Evolutionary conservation across 2,329 filamentous ascomycete species (phyloP).

Genomic region (Cladosporium sphaerospermum): DNA sequence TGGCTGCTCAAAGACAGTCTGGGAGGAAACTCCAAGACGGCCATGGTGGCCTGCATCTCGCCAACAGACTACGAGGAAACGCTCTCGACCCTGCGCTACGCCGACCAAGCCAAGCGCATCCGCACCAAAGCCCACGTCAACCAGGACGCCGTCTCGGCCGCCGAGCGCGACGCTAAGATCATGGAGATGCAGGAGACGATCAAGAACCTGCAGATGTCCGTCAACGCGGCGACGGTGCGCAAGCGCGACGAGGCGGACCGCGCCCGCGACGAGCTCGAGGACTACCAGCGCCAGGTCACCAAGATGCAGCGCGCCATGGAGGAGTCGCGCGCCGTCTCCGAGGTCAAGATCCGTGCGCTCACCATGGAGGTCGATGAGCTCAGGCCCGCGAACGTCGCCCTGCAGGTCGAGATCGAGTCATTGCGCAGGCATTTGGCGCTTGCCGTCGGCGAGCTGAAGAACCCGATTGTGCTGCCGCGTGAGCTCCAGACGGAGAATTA

Average conservation of each 20-base stretch:
- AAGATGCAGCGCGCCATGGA: conserved; percentile 95
- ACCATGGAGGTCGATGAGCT: conserved; percentile 47
- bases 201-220: conserved; percentile 70
- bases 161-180: conserved; percentile 91
- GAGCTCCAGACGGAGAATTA: conserved; percentile 31
- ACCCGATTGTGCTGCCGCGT: conserved; percentile 66
- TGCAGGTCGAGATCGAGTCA: conserved; percentile 68
- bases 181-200: conserved; percentile 94
- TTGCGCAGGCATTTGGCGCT: conserved; percentile 81
- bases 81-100: conserved; percentile 89
- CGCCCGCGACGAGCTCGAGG: conserved; percentile 79
- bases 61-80: conserved; percentile 97
- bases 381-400: conserved; percentile 52
- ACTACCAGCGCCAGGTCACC: conserved; percentile 86
- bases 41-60: conserved; percentile 97
- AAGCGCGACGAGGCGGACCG: conserved; percentile 68
- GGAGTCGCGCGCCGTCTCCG: conserved; percentile 80
- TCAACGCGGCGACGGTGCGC: conserved; percentile 51
- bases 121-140: conserved; percentile 91
- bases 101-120: conserved; percentile 95
- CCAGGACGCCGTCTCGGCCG: conserved; percentile 86
- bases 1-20: conserved; percentile 94
- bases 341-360: conserved; percentile 87
- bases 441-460: conserved; percentile 77
- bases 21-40: conserved; percentile 95